Base-by-base conservation (phyloP, 371 early-diverging fungal genomes). In the Haplosporangium sp. region DNA sequence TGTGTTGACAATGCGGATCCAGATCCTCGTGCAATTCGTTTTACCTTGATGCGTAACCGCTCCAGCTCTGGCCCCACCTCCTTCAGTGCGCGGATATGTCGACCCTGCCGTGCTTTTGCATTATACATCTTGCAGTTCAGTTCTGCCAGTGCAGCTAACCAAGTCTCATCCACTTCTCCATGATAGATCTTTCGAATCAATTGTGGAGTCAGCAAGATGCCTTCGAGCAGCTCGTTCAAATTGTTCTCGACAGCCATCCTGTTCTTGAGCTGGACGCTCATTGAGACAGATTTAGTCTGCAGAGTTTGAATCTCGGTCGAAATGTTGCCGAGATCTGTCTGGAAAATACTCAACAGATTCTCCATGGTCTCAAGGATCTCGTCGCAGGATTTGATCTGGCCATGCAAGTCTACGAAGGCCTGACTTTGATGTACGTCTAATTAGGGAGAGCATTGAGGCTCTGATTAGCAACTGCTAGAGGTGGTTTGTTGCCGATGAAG, bases 41-140 rank as follows among this genome's bases (percentile, higher is more conserved):
- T 60, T 67, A 83, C 89, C 82, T 90, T 93, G 41, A 95, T 73
- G 3, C 95, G 86, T 59, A 97, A 71, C 36, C 94, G 86, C 59
- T 98, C 97, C 43, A 98, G 73, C 77, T 96, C 96, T 0, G 98
- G 97, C 0, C 91, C 94, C 18, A 95, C 91, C 67, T 96, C 94
- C 58, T 91, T 89, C 47, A 94, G 67, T 0, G 94, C 93, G 18
- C 88, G 86, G 59, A 95, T 88, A 37, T 90, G 89, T 63, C 84
- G 83, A 8, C 84, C 86, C 67, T 91, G 89, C 36, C 90, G 86
- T 52, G 85, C 82, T 59, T 94, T 94, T 14, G 95, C 90, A 74
- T 90, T 94, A 8, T 90, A 76, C 87, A 97, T 94, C 67, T 95
- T 95, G 65, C 89, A 86, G 79, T 95, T 93, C 65, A 98, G 87